Base-by-base conservation (phyloP, 176 grass and related monocot species). In the Luzula sylvatica region DNA sequence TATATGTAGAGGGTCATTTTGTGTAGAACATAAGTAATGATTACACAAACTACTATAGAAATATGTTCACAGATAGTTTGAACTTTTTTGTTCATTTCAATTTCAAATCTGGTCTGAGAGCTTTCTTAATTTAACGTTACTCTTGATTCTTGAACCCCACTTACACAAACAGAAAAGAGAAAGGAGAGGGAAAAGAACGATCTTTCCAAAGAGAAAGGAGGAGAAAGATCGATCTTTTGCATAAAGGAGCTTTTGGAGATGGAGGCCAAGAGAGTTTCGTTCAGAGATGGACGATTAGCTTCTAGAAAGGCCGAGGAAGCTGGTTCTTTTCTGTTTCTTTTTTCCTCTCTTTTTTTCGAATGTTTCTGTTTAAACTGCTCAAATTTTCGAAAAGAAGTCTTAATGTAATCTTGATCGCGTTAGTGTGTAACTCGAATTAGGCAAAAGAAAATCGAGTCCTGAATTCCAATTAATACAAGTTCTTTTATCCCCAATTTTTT, bases 221-320 rank as follows among this genome's bases (percentile, higher is more conserved):
- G 17, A 45, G 30, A n/a, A 61, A 26, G n/a, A n/a, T n/a, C n/a
- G n/a, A n/a, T n/a, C n/a, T n/a, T n/a, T n/a, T n/a, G 51, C 17
- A n/a, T 18, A 7, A 43, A 21, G 38, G 54, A 74, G 56, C 54
- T 35, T 35, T 4, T 35, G 30, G 30, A 4, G 9, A 52, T 53
- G 66, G 76, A 88, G 61, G 42, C 66, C 5, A 59, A 14, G 15
- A 61, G 79, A 61, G 38, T 84, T 18, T 95, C 80, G 9, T 88
- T 95, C 58, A 73, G 76, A n/a, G 70, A 73, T 55, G 83, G 83
- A 15, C 76, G 83, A 26, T 67, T 95, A 35, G 56, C 71, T 2
- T 75, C 80, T 25, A 75, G 49, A 46, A 95, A 87, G 51, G 70
- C 80, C 23, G 83, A 95, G 76, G 89, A 95, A 70, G 73, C 83